Base-by-base conservation (phyloP, 176 grass and related monocot species). In the Oryza punctata region DNA sequence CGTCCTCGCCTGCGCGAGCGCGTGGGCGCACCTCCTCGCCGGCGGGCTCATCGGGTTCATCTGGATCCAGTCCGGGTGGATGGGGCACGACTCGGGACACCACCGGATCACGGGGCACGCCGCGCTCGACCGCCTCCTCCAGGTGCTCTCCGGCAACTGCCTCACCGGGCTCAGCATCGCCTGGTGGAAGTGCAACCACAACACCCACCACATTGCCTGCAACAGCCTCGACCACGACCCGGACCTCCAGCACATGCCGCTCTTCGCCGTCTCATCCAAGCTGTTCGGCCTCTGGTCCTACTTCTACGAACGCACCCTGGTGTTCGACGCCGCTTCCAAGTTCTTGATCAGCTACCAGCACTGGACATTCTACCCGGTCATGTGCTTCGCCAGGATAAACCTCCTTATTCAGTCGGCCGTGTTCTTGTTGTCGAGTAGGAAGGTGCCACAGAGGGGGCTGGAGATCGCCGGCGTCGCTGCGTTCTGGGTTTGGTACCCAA, bases 141-240 rank as follows among this genome's bases (percentile, higher is more conserved):
- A 98, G 83, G 37, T 95, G 13, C 49, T 95, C 72, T 82, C 91
- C 23, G 96, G 96, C 0, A 98, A 98, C 78, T 98, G 96, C 80
- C 87, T 98, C 82, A 81, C 96, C 66, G 96, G 96, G 13, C 82
- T 98, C 87, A 87, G 91, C 82, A 98, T 98, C 37, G 96, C 87
- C 5, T 98, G 96, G 96, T 98, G 96, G 96, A 98, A 99, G 68
- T 86, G 81, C 65, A 99, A 94, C 87, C 96, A 99, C 83, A 99
- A 99, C 81, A 90, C 89, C 0, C 96, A 99, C 70, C 96, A 99
- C 91, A 73, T 98, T 44, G 85, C 93, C 44, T 98, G 96, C 87
- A 98, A 98, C 69, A 94, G 93, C 89, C 93, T 99, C 18, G 91
- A 99, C 65, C 85, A 95, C 37, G 96, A 99, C 71, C 96, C 96